Percentiles rank a stretch among this genome's conserved stretches.
Conservation (phyloP, 2,329 filamentous ascomycete species). For the Coleophoma crateriformis region DNA sequence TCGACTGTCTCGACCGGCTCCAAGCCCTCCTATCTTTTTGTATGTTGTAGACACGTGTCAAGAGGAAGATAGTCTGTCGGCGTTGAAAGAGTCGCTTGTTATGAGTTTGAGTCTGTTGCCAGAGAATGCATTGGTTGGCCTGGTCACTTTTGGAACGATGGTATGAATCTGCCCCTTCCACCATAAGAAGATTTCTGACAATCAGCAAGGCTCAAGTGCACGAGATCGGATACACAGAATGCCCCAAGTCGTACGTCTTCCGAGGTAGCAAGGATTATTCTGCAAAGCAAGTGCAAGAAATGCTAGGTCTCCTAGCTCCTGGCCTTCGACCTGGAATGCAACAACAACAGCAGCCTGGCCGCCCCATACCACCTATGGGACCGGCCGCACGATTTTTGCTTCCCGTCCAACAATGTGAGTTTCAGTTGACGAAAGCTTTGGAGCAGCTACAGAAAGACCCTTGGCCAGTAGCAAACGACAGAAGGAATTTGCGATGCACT, state of each 20-base stretch:
- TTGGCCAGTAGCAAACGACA: constrained; percentile 93
- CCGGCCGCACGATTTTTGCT: constrained; percentile 86
- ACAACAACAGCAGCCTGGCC: constrained; percentile 64
- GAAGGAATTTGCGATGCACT: constrained; percentile 84
- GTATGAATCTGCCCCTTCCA: constrained; percentile 36
- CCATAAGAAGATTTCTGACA: too few relatives aligned
- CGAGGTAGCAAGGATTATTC: constrained; percentile 95
- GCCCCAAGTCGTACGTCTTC: constrained; percentile 98
- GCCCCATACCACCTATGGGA: constrained; percentile 68
- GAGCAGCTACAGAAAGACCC: constrained; percentile 96
- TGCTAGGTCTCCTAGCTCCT: constrained; percentile 78
- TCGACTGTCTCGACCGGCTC: constrained; percentile 72
- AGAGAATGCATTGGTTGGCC: constrained; percentile 73
- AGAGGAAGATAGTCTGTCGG: constrained; percentile 78
- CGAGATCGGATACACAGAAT: constrained; percentile 96
- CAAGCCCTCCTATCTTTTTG: constrained; percentile 79
- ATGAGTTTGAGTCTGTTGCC: constrained; percentile 80
- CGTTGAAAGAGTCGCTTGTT: constrained; percentile 79
- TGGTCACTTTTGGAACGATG: constrained; percentile 92
- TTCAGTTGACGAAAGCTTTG: constrained; percentile 91
- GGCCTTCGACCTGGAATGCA: constrained; percentile 64
- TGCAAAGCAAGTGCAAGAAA: constrained; percentile 99
- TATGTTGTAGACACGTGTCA: constrained; percentile 88
- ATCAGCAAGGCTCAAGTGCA: constrained; percentile 75
- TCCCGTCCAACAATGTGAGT: constrained; percentile 92